Evolutionary conservation across 345 rosid species (phyloP).

Genomic region (Fremontodendron californicum): DNA sequence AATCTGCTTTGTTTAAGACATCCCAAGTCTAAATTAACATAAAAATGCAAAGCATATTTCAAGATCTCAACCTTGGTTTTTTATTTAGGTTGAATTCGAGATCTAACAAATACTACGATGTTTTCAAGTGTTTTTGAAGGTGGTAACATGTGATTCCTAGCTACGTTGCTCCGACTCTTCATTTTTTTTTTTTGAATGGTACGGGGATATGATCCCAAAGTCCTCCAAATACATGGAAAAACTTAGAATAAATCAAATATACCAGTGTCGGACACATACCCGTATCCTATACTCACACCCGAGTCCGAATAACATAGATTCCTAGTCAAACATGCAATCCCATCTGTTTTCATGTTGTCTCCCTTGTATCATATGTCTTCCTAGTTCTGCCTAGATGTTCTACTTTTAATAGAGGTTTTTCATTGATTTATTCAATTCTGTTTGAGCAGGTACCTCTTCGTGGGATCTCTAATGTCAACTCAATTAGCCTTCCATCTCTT

Average conservation of each 20-base stretch:
- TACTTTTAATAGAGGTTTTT: background rate
- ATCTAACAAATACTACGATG: background rate
- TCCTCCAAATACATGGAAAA: too few species aligned
- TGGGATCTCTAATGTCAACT: constrained; percentile 30
- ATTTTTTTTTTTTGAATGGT: too few species aligned
- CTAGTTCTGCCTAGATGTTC: background rate
- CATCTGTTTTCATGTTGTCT: background rate
- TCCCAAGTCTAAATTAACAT: too few species aligned
- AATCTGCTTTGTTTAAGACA: too few species aligned
- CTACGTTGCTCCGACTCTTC: too few species aligned
- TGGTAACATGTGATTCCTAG: background rate
- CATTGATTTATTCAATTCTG: background rate
- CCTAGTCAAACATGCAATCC: background rate
- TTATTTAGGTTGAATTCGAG: background rate
- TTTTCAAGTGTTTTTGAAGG: background rate
- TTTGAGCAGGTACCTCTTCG: constrained; percentile 30
- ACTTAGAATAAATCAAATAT: too few species aligned
- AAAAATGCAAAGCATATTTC: background rate
- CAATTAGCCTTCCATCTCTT: constrained; percentile 40
- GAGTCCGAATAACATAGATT: background rate
- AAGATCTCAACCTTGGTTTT: background rate
- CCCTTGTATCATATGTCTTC: background rate
- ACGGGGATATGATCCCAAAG: too few species aligned
- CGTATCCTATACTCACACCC: too few species aligned
- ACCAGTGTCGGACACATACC: too few species aligned